phyloP scores from a whole-genome alignment of 179 eudicot genomes.

The Silene coronaria region DNA sequence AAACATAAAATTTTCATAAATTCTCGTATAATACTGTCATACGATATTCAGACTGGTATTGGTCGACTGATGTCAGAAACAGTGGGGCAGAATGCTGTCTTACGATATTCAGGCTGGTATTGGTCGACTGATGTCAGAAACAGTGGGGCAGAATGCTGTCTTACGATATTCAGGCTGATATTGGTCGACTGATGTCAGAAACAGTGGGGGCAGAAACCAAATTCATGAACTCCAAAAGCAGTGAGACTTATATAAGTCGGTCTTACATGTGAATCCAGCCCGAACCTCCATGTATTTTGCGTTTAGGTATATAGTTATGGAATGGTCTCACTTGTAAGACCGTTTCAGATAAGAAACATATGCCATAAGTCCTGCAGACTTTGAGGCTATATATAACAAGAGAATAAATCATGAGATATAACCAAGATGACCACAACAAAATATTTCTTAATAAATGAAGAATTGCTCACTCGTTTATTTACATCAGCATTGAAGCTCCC shows the following conservation, averaged over 20 bases:
- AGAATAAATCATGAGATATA: background rate
- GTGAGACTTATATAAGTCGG: background rate
- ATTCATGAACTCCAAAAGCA: background rate
- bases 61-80: background rate
- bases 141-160: background rate
- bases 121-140: background rate
- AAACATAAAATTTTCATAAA: no score
- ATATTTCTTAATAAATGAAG: background rate
- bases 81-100: background rate
- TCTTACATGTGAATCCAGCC: background rate
- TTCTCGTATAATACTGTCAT: no score
- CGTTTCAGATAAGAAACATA: background rate
- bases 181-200: background rate
- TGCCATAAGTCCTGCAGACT: background rate
- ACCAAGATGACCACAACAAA: background rate
- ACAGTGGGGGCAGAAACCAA: background rate
- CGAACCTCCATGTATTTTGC: background rate
- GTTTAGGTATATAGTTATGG: background rate
- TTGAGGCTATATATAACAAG: background rate
- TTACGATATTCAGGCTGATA: background rate
- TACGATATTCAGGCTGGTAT: background rate
- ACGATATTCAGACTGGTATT: background rate
- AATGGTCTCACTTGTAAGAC: background rate
- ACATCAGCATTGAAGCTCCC: constrained; percentile 11
- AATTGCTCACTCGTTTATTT: constrained; percentile 4